Evolutionary conservation across 225 moss, liverwort and hornwort species (phyloP), one percentile per base, ranked within the genome.

Genomic region (Asterella californica): DNA sequence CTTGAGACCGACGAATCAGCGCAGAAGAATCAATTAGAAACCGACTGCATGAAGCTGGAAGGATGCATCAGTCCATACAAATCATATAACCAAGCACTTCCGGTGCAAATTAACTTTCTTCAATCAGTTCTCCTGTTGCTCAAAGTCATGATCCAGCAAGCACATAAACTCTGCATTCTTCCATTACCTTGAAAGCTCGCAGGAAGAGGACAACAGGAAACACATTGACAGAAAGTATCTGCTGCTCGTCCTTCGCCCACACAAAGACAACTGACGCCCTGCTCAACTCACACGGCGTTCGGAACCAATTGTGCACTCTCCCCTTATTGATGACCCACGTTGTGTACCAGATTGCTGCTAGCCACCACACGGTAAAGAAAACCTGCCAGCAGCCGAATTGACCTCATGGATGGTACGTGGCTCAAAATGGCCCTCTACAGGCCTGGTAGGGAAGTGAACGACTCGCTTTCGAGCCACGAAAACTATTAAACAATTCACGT

Each of bases 301-400:
- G 86, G 84, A 94, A 94, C 85, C 82, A 94, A 69, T 90, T 94
- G 87, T 90, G 92, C 65, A 94, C 89, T 82, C 80, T 90, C 67
- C 88, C 90, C 79, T 92, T 94, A 45, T 89, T 91, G 49, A 92
- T 76, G 37, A 94, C 90, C 94, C 90, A 92, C 67, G 78, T 77
- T 72, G 92, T 84, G 82, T 87, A 92, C 94, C 92, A 94, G 73
- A 94, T 74, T 57, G 90, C 86, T 76, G 94, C 83, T 83, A 92
- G 80, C 94, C 94, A 94, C 94, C 94, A 94, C 60, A 89, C 81
- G 52, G 88, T 84, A 80, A 92, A 94, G 83, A 94, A 92, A 37
- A 94, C 81, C 91, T 91, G 85, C 68, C 10, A 65, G 37, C 70
- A 57, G 17, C 42, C 2, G 42, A 45, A 30, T 9, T 32, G 30